Percentiles rank a stretch among this genome's conserved stretches.
Evolutionary conservation across 2,329 filamentous ascomycete species (phyloP).

Genomic region (Penicillium sp.): DNA sequence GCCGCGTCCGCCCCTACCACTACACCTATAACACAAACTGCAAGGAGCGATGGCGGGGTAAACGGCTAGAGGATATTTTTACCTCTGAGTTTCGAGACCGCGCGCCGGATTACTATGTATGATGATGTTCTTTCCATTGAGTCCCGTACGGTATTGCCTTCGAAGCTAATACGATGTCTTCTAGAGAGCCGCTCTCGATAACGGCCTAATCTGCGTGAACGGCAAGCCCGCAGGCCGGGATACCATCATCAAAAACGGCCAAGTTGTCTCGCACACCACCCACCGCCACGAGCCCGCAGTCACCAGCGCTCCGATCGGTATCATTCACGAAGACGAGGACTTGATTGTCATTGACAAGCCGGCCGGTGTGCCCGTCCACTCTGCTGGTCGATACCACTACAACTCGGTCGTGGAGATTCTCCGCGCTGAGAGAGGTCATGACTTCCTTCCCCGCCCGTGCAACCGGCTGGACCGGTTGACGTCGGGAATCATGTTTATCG

Average conservation of each 20-base stretch:
- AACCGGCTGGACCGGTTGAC: slow-evolving; percentile 93
- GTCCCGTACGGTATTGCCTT: background rate
- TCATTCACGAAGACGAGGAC: slow-evolving; percentile 89
- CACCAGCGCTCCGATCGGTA: slow-evolving; percentile 72
- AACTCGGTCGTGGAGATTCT: slow-evolving; percentile 95
- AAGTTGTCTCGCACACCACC: slow-evolving; percentile 87
- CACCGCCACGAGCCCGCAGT: slow-evolving; percentile 96
- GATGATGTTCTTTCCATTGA: background rate
- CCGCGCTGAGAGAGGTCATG: slow-evolving; percentile 67
- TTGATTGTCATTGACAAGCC: slow-evolving; percentile 98
- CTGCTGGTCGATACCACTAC: slow-evolving; percentile 91
- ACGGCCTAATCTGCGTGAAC: slow-evolving; percentile 78
- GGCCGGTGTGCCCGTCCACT: slow-evolving; percentile 90
- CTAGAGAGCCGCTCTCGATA: slow-evolving; percentile 73
- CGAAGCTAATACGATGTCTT: slow-evolving; percentile 9
- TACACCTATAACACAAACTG: slow-evolving; percentile 39
- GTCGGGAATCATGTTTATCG: slow-evolving; percentile 97
- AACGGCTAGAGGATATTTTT: slow-evolving; percentile 83
- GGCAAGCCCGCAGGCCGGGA: slow-evolving; percentile 68
- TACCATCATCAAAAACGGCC: slow-evolving; percentile 80
- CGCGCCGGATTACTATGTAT: slow-evolving; percentile 79
- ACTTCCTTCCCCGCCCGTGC: slow-evolving; percentile 70
- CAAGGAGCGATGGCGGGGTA: slow-evolving; percentile 88
- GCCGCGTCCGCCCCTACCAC: slow-evolving; percentile 52
- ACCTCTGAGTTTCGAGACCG: slow-evolving; percentile 89